Evolutionary conservation across 1,284 basidiomycete genomes (phyloP).

Genomic region (Ustilago loliicola): DNA sequence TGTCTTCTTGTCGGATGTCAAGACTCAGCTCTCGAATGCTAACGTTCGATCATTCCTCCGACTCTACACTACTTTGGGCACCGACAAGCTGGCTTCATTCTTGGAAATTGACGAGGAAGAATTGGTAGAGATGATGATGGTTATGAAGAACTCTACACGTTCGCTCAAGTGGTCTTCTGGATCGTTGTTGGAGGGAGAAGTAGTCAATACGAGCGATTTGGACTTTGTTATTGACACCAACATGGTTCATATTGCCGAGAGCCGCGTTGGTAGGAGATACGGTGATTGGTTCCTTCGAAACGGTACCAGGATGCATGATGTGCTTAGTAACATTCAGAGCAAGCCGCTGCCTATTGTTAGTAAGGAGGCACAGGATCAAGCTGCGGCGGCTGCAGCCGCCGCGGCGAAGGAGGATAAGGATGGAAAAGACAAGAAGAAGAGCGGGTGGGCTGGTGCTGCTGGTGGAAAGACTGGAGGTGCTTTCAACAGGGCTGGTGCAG

Average conservation of each 20-base stretch:
- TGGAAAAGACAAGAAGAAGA: constrained; percentile 17
- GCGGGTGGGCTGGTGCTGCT: constrained; percentile 12
- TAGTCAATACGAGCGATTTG: constrained; percentile 89
- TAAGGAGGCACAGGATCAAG: constrained; percentile 41
- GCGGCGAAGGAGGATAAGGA: constrained; percentile 11
- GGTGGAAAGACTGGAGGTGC: constrained; percentile 7
- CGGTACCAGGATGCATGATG: constrained; percentile 64
- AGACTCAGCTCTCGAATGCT: constrained; percentile 82
- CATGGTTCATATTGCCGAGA: constrained; percentile 95
- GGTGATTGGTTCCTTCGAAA: constrained; percentile 94
- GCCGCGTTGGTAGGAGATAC: constrained; percentile 89
- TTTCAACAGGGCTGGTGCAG: neutral
- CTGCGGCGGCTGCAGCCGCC: constrained; percentile 16
- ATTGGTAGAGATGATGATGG: constrained; percentile 95
- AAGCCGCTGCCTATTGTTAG: constrained; percentile 60
- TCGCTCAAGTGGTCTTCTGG: constrained; percentile 78
- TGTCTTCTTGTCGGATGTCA: constrained; percentile 85
- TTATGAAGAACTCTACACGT: constrained; percentile 83
- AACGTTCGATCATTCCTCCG: constrained; percentile 92
- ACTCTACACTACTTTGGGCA: constrained; percentile 92
- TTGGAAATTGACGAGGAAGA: constrained; percentile 88
- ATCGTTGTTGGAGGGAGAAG: constrained; percentile 83
- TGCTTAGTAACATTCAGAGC: constrained; percentile 53
- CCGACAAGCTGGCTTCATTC: constrained; percentile 91
- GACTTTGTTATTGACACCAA: constrained; percentile 96